Evolutionary conservation across 805 yeast species (phyloP).

Genomic region (Lipomyces sp.): DNA sequence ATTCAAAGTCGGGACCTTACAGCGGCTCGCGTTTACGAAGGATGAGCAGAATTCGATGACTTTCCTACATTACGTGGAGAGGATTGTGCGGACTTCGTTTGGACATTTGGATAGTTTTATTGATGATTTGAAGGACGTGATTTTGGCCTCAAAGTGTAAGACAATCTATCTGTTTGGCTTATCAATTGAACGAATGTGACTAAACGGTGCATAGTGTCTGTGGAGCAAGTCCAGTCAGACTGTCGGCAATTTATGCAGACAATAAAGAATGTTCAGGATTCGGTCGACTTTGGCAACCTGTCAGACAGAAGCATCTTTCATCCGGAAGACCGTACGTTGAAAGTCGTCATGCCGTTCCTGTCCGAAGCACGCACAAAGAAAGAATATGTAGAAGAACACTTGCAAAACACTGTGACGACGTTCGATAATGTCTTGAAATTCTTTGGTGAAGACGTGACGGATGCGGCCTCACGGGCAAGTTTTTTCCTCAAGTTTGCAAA

Average conservation of each 20-base stretch:
- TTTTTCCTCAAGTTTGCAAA: slow-evolving; percentile 82
- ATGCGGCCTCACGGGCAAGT: slow-evolving; percentile 64
- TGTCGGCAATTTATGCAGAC: slow-evolving; percentile 65
- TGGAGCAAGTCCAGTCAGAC: slow-evolving; percentile 80
- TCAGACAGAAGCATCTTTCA: slow-evolving; percentile 80
- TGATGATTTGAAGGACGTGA: slow-evolving; percentile 67
- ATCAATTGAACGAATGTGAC: neutral
- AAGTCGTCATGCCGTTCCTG: slow-evolving; percentile 64
- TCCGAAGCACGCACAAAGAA: slow-evolving; percentile 78
- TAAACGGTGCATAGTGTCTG: slow-evolving; percentile 51
- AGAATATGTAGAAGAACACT: slow-evolving; percentile 65
- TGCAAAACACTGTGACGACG: slow-evolving; percentile 64
- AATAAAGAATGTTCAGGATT: slow-evolving; percentile 70
- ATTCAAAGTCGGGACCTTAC: slow-evolving; percentile 86
- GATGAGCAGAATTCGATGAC: slow-evolving; percentile 87
- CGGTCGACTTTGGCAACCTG: slow-evolving; percentile 80
- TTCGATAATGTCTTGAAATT: slow-evolving; percentile 74
- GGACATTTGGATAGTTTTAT: slow-evolving; percentile 76
- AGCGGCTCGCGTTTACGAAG: slow-evolving; percentile 85
- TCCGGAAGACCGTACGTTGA: slow-evolving; percentile 76
- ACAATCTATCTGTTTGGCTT: neutral
- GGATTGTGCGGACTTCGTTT: slow-evolving; percentile 78
- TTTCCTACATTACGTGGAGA: slow-evolving; percentile 90
- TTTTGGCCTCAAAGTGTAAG: slow-evolving; percentile 60
- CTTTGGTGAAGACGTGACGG: slow-evolving; percentile 88